Percentiles rank a stretch among this genome's conserved stretches.
phyloP scores from a whole-genome alignment of 139 green algal genomes.

The Pleodorina starrii region DNA sequence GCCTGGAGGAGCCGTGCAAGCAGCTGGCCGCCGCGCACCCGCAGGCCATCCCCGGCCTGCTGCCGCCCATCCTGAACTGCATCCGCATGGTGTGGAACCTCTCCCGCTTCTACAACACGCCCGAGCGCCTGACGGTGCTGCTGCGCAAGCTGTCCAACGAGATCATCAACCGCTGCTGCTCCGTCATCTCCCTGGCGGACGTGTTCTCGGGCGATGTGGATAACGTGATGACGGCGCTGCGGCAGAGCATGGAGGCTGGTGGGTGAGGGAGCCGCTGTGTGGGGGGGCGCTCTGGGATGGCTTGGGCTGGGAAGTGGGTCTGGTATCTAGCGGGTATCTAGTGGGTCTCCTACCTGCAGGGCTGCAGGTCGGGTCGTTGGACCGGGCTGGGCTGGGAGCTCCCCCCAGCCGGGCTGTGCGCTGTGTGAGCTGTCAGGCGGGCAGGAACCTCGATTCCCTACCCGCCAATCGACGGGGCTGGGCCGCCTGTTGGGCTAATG shows the following conservation, averaged over 20 bases:
- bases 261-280: neutral
- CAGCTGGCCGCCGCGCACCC: constrained; percentile 52
- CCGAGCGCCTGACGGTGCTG: constrained; percentile 86
- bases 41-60: constrained; percentile 76
- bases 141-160: constrained; percentile 89
- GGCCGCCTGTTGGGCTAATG: no score
- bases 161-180: constrained; percentile 90
- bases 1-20: constrained; percentile 84
- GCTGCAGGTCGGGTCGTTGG: no score
- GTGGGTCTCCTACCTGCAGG: no score
- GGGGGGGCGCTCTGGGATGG: no score
- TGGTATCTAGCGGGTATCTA: no score
- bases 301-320: no score
- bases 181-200: constrained; percentile 74
- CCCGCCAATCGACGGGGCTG: no score
- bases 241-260: constrained; percentile 74
- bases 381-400: no score
- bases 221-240: constrained; percentile 62
- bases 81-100: constrained; percentile 91
- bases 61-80: constrained; percentile 84
- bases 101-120: constrained; percentile 89
- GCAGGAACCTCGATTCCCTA: no score
- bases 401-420: no score
- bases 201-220: constrained; percentile 79
- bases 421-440: no score